Evolutionary conservation across 768 basidiomycete species (phyloP).

Genomic region (Chlorophyllum brunneum): DNA sequence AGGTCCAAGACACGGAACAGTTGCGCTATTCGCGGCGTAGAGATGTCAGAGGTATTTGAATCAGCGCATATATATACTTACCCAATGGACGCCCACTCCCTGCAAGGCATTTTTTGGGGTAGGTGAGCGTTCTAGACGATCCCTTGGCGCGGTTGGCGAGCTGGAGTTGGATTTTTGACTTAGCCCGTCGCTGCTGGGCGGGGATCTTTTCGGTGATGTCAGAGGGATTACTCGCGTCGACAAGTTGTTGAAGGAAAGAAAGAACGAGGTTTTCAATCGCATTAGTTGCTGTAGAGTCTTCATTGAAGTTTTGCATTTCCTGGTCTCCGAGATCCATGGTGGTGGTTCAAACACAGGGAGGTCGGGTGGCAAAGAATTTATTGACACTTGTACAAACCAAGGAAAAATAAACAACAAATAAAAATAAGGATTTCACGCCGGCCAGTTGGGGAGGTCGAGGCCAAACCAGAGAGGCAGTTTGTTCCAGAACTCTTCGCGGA

Average conservation of each 20-base stretch:
- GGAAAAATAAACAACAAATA: not conserved
- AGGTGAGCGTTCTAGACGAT: slow-evolving; percentile 23
- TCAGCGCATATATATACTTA: slow-evolving; percentile 19
- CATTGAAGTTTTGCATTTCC: not conserved
- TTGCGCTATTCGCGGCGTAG: slow-evolving; percentile 44
- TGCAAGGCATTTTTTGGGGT: slow-evolving; percentile 29
- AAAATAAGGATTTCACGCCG: slow-evolving; percentile 8
- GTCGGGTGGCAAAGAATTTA: not conserved
- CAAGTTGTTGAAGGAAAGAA: slow-evolving; percentile 33
- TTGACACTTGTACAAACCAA: slow-evolving; percentile 4
- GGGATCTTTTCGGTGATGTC: slow-evolving; percentile 11
- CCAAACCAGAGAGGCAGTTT: slow-evolving; percentile 65
- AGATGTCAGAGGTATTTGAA: not conserved
- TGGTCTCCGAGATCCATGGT: slow-evolving; percentile 1
- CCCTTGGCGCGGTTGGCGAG: slow-evolving; percentile 31
- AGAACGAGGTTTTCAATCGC: slow-evolving; percentile 33
- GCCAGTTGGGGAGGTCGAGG: slow-evolving; percentile 36
- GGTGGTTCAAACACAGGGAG: not conserved
- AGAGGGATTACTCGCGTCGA: slow-evolving; percentile 10
- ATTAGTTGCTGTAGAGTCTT: slow-evolving; percentile 1
- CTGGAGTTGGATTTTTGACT: slow-evolving; percentile 27
- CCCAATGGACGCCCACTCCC: slow-evolving; percentile 40
- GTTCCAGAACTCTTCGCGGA: slow-evolving; percentile 63
- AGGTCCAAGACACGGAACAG: slow-evolving; percentile 62
- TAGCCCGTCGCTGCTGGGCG: slow-evolving; percentile 7